Conservation (phyloP, 2,329 filamentous ascomycete genomes). For the Drechslerella stenobrocha region DNA sequence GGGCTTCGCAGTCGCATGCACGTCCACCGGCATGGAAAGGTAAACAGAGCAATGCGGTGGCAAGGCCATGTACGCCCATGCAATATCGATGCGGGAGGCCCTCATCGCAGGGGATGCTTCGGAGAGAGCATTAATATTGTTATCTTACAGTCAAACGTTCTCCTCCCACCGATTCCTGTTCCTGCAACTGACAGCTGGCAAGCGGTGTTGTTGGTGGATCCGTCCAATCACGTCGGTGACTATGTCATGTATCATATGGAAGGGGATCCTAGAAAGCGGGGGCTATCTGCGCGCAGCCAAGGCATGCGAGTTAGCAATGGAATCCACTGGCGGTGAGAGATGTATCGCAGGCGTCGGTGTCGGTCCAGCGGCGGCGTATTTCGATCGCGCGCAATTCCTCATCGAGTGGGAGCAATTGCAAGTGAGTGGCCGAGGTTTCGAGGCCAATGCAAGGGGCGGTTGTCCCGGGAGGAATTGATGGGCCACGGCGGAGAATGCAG, state of each 20-base stretch:
- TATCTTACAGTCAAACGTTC: background rate
- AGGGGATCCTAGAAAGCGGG: background rate
- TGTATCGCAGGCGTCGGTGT: no score
- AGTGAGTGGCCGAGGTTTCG: no score
- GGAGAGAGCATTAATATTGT: background rate
- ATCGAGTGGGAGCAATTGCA: no score
- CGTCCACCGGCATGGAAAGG: no score
- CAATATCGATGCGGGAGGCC: background rate
- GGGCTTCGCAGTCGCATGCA: no score
- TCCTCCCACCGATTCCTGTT: background rate
- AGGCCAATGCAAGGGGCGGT: no score
- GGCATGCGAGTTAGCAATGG: no score
- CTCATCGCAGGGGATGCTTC: background rate
- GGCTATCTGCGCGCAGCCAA: background rate
- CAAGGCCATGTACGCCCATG: background rate
- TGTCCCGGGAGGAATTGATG: no score
- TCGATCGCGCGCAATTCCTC: no score
- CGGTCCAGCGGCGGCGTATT: no score
- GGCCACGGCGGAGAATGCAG: background rate
- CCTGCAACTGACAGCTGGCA: background rate
- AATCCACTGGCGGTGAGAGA: no score
- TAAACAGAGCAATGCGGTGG: background rate
- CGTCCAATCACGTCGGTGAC: slow-evolving; percentile 3
- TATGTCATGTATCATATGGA: background rate
- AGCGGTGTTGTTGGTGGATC: background rate